A percentile compares a stretch with the other conserved stretches of the same genome.
These are phyloP conservation scores for Westerdykella sp. DNA, from an alignment of 2,329 filamentous ascomycete species.

Conservation along the genomic window DNA sequence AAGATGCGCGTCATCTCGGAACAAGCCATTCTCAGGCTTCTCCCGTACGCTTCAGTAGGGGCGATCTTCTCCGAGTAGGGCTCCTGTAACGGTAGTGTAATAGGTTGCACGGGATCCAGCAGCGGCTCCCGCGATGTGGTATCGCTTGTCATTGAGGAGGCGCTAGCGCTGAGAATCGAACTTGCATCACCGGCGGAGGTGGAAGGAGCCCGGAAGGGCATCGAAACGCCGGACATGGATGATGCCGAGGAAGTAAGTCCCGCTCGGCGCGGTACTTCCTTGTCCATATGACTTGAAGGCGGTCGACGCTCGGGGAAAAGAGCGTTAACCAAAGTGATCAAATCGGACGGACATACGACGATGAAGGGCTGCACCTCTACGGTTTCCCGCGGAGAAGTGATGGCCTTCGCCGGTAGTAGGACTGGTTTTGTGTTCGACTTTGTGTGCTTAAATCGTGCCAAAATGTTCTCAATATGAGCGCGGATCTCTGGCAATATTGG, in stretches of 20 bases:
- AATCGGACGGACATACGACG: slow-evolving; percentile 71
- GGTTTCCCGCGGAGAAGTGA: slow-evolving; percentile 68
- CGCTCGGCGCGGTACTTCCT: slow-evolving; percentile 41
- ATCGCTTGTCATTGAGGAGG: slow-evolving; percentile 67
- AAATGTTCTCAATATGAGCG: slow-evolving; percentile 64
- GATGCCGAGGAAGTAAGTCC: slow-evolving; percentile 45
- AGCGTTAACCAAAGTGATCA: slow-evolving; percentile 73
- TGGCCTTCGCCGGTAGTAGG: slow-evolving; percentile 63
- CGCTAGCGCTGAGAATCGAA: slow-evolving; percentile 66
- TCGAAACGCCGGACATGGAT: slow-evolving; percentile 45
- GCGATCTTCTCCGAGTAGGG: slow-evolving; percentile 42
- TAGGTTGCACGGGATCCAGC: slow-evolving; percentile 41
- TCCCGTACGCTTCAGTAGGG: slow-evolving; percentile 38
- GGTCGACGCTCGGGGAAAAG: slow-evolving; percentile 72
- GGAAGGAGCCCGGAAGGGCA: slow-evolving; percentile 48
- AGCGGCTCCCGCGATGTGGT: slow-evolving; percentile 61
- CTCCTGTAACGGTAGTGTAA: slow-evolving; percentile 19
- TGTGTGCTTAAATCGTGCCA: slow-evolving; percentile 53
- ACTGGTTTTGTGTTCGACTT: slow-evolving; percentile 48
- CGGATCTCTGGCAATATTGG: slow-evolving; percentile 59
- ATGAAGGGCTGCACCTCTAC: slow-evolving; percentile 73
- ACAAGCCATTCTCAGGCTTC: slow-evolving; percentile 58
- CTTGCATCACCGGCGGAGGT: slow-evolving; percentile 54
- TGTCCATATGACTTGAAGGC: slow-evolving; percentile 48
- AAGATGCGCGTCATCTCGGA: slow-evolving; percentile 65